Evolutionary conservation across 345 rosid species (phyloP).

Genomic region (Mangifera indica): DNA sequence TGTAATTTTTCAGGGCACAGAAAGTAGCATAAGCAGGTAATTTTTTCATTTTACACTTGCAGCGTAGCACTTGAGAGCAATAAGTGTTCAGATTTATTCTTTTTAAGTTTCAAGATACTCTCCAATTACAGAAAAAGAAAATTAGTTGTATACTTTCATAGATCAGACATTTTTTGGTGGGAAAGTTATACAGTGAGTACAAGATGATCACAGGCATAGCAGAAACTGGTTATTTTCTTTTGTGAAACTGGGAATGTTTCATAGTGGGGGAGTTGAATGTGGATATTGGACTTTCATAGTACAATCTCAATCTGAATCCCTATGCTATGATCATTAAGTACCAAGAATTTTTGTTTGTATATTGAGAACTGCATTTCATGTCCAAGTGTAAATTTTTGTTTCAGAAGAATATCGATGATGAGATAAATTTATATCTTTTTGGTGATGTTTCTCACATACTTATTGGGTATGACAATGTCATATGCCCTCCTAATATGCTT

Average conservation of each 20-base stretch:
- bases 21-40: slow-evolving; percentile 31
- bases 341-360: slow-evolving; percentile 3
- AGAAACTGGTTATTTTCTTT: background rate
- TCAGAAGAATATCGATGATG: slow-evolving; percentile 23
- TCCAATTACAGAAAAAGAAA: slow-evolving; percentile 36
- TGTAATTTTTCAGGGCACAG: slow-evolving; percentile 21
- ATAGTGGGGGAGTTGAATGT: background rate
- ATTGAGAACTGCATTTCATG: slow-evolving; percentile 8
- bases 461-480: too few species aligned
- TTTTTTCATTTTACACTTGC: slow-evolving; percentile 30
- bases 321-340: slow-evolving; percentile 8
- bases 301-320: background rate
- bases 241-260: background rate
- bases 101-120: slow-evolving; percentile 30
- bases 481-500: too few species aligned
- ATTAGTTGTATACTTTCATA: slow-evolving; percentile 30
- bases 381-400: slow-evolving; percentile 31
- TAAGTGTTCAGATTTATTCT: slow-evolving; percentile 45
- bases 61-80: slow-evolving; percentile 22
- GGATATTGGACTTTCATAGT: background rate
- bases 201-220: slow-evolving; percentile 9
- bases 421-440: background rate
- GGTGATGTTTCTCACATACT: background rate
- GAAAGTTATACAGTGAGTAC: slow-evolving; percentile 19
- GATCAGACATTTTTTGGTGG: slow-evolving; percentile 11